Evolutionary conservation across 495 filamentous ascomycete genomes (phyloP).

Genomic region (Penicillium angulare): DNA sequence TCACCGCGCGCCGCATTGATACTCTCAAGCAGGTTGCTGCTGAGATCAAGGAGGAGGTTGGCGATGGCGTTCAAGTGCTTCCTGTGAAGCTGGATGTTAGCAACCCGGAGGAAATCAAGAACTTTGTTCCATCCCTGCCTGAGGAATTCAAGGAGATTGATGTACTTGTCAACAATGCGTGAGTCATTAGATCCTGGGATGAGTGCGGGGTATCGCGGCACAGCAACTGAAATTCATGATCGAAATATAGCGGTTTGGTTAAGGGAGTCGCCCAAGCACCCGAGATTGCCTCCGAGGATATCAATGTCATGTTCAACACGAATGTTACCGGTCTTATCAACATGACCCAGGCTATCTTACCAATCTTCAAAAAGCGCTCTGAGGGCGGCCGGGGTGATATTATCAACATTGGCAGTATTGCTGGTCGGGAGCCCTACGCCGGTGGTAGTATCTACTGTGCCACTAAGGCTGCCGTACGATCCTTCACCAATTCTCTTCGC

Average conservation of each 20-base stretch:
- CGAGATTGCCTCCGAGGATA: constrained; percentile 77
- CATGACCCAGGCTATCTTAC: constrained; percentile 92
- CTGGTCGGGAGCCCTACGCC: constrained; percentile 84
- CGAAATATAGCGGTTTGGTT: constrained; percentile 65
- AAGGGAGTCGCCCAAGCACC: constrained; percentile 86
- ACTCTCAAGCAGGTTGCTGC: constrained; percentile 70
- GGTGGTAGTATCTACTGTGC: constrained; percentile 97
- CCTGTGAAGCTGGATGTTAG: constrained; percentile 86
- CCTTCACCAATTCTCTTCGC: constrained; percentile 84
- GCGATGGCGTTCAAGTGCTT: constrained; percentile 76
- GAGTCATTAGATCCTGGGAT: constrained; percentile 30
- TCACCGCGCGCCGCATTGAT: constrained; percentile 84
- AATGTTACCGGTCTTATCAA: constrained; percentile 94
- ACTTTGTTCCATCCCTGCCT: constrained; percentile 71
- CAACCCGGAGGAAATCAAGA: constrained; percentile 69
- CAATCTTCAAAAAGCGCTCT: constrained; percentile 75
- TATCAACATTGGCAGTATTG: constrained; percentile 96
- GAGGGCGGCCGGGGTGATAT: constrained; percentile 87
- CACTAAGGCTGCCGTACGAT: constrained; percentile 87
- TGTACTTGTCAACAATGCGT: constrained; percentile 97
- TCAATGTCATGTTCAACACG: constrained; percentile 83
- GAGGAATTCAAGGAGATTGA: constrained; percentile 84
- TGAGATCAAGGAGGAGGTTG: constrained; percentile 76
- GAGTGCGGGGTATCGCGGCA: neutral
- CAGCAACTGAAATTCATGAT: constrained; percentile 5